These are phyloP conservation scores for Lepidium africanum DNA, from an alignment of 345 rosid genomes.

Conservation along the genomic window DNA sequence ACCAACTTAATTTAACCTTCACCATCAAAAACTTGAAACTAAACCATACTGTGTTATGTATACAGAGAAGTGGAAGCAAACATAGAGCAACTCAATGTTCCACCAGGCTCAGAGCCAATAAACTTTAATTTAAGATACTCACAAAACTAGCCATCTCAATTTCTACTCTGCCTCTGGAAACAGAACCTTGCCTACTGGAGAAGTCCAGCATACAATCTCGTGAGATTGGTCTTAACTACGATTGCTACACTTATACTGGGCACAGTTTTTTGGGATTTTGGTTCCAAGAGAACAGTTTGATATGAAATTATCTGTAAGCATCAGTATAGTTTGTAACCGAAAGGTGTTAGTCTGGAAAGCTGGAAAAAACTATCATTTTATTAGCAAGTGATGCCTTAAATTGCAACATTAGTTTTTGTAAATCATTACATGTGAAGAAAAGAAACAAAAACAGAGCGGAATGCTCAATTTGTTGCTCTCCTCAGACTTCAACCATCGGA, in stretches of 20 bases:
- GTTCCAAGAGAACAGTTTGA: slow-evolving; percentile 61
- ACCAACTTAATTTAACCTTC: neutral
- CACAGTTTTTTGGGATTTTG: slow-evolving; percentile 72
- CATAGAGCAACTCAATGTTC: slow-evolving; percentile 44
- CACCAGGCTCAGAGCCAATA: slow-evolving; percentile 61
- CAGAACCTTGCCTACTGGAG: slow-evolving; percentile 93
- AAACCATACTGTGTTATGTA: neutral
- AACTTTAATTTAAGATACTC: slow-evolving; percentile 50
- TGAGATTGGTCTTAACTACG: slow-evolving; percentile 53
- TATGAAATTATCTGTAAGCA: too few relatives aligned
- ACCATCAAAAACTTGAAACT: neutral
- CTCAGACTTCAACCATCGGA: neutral
- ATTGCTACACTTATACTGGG: slow-evolving; percentile 61
- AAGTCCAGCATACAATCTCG: slow-evolving; percentile 73
- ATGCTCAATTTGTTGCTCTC: slow-evolving; percentile 34
- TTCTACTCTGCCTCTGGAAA: slow-evolving; percentile 64
- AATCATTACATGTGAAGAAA: slow-evolving; percentile 18
- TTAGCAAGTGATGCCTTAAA: slow-evolving; percentile 16
- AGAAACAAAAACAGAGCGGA: slow-evolving; percentile 9
- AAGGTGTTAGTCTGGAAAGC: neutral
- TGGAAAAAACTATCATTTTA: neutral
- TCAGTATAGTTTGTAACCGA: too few relatives aligned
- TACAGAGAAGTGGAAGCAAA: slow-evolving; percentile 62
- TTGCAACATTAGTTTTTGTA: neutral
- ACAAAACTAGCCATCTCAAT: slow-evolving; percentile 44